Conservation (phyloP, 208 protist genomes). For the Paratrypanosoma confusum region DNA sequence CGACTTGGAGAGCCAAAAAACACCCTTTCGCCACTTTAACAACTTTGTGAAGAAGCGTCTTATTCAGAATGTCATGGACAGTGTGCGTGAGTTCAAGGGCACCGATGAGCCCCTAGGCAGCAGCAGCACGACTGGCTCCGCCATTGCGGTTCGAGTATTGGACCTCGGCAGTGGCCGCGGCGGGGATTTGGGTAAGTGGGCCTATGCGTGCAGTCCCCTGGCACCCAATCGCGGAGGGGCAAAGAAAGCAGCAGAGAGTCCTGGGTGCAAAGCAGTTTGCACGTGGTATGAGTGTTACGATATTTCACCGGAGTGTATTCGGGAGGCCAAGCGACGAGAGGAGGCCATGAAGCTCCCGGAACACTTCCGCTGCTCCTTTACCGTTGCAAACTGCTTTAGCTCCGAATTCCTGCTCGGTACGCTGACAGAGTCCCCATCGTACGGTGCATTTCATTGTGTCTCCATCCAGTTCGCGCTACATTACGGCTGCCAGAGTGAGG, state of each 20-base stretch:
- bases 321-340: slow-evolving; percentile 51
- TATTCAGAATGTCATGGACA: slow-evolving; percentile 67
- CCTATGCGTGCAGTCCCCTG: slow-evolving; percentile 50
- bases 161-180: slow-evolving; percentile 75
- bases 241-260: background rate
- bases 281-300: slow-evolving; percentile 56
- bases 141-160: slow-evolving; percentile 23
- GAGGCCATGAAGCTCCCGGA: slow-evolving; percentile 9
- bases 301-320: slow-evolving; percentile 58
- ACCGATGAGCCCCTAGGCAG: background rate
- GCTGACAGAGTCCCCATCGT: slow-evolving; percentile 20
- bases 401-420: slow-evolving; percentile 31
- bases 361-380: slow-evolving; percentile 31
- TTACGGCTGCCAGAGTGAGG: slow-evolving; percentile 58
- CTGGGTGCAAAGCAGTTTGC: slow-evolving; percentile 4
- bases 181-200: slow-evolving; percentile 85
- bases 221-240: slow-evolving; percentile 7
- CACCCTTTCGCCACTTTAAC: slow-evolving; percentile 76
- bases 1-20: slow-evolving; percentile 49
- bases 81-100: slow-evolving; percentile 3
- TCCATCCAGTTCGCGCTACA: slow-evolving; percentile 83
- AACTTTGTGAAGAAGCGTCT: slow-evolving; percentile 81
- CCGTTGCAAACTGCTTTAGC: slow-evolving; percentile 69
- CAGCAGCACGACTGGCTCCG: background rate
- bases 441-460: slow-evolving; percentile 51